Percentiles rank a stretch among this genome's conserved stretches.
Evolutionary conservation across 305 asterid species (phyloP).

Genomic region (Solanum aculeatissimum): DNA sequence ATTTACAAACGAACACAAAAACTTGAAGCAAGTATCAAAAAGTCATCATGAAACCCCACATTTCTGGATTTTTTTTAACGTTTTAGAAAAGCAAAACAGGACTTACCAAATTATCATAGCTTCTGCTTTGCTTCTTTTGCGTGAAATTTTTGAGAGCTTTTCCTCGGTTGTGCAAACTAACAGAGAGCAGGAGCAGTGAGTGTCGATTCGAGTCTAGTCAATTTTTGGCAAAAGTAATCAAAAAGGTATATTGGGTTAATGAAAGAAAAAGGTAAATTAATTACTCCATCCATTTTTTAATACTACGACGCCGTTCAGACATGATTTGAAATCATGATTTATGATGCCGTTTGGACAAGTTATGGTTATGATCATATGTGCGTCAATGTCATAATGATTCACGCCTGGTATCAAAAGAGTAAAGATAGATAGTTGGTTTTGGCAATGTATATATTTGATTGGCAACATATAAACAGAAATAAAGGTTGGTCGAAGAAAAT

Average conservation of each 20-base stretch:
- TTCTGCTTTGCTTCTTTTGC: background rate
- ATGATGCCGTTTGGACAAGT: background rate
- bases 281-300: background rate
- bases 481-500: no score
- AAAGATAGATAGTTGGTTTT: background rate
- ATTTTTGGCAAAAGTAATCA: background rate
- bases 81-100: background rate
- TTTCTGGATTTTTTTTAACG: background rate
- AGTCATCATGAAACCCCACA: background rate
- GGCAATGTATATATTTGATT: no score
- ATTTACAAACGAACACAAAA: background rate
- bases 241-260: background rate
- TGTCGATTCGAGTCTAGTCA: background rate
- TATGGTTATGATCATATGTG: background rate
- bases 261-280: background rate
- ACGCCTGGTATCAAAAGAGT: background rate
- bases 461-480: no score
- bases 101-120: background rate
- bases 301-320: background rate
- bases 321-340: background rate
- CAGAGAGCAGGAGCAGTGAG: background rate
- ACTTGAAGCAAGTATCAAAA: background rate
- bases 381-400: background rate
- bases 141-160: background rate
- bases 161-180: background rate